Evolutionary conservation across 2,329 filamentous ascomycete genomes (phyloP).

Genomic region (Diaporthe sp.): DNA sequence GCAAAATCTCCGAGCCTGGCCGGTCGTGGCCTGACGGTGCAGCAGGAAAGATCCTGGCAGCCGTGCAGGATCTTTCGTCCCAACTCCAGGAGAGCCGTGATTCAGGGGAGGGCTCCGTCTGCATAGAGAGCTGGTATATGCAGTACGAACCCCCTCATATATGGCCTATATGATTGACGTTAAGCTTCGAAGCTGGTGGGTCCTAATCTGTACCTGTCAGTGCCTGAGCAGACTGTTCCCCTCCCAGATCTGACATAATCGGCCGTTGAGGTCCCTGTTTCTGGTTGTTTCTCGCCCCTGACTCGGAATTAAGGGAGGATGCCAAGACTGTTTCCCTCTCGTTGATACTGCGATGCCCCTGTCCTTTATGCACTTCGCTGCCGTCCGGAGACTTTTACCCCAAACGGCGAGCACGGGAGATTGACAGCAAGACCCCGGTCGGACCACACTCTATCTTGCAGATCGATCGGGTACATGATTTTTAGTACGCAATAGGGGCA

Average conservation of each 20-base stretch:
- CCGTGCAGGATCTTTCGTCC: conserved; percentile 4
- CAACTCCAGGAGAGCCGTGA: conserved; percentile 10
- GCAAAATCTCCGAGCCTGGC: conserved; percentile 25
- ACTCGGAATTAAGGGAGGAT: conserved; percentile 24
- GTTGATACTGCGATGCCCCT: conserved; percentile 23
- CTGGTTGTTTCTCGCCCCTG: conserved; percentile 5
- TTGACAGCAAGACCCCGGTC: conserved; percentile 19
- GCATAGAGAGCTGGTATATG: conserved; percentile 9
- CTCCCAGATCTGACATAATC: conserved; percentile 11
- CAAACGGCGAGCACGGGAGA: conserved; percentile 28
- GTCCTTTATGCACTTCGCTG: conserved; percentile 15
- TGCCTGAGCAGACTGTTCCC: not conserved
- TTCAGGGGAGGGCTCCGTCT: conserved; percentile 23
- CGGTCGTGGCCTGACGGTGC: not conserved
- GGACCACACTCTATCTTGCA: conserved; percentile 27
- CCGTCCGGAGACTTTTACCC: conserved; percentile 24
- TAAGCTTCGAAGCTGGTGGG: conserved; percentile 14
- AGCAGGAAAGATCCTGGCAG: conserved; percentile 4
- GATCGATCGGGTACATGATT: conserved; percentile 26
- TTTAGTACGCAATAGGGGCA: conserved; percentile 8
- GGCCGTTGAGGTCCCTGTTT: conserved; percentile 4
- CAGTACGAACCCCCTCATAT: conserved; percentile 16
- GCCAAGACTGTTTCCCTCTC: conserved; percentile 22
- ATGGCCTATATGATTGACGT: conserved; percentile 12
- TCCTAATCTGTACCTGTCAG: conserved; percentile 3